Evolutionary conservation across 169 alveolate species (phyloP).

Genomic region (Miamiensis avidus): DNA sequence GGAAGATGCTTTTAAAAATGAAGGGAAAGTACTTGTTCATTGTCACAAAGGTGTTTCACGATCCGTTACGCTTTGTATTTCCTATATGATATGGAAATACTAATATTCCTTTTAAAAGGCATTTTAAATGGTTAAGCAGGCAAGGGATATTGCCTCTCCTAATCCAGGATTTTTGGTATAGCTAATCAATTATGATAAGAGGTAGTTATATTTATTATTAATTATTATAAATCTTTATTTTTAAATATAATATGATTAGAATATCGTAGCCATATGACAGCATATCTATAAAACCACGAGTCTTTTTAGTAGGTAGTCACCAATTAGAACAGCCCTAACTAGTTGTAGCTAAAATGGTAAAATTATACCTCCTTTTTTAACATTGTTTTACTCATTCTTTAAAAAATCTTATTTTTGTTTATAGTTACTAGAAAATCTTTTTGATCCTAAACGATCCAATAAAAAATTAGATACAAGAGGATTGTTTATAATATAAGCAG

Average conservation of each 20-base stretch:
- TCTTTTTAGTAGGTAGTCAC: conserved; percentile 75
- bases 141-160: conserved; percentile 79
- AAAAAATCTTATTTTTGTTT: background rate
- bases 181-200: conserved; percentile 61
- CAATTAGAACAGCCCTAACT: conserved; percentile 67
- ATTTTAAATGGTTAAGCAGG: conserved; percentile 58
- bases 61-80: conserved; percentile 77
- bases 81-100: conserved; percentile 66
- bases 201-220: conserved; percentile 42
- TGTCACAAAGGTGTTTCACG: conserved; percentile 84
- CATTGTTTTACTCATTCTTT: background rate
- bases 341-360: conserved; percentile 60
- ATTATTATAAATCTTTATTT: background rate
- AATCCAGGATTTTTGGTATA: conserved; percentile 77
- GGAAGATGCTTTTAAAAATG: conserved; percentile 60
- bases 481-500: conserved; percentile 47
- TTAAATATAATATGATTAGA: background rate
- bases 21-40: conserved; percentile 81
- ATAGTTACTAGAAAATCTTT: conserved; percentile 51
- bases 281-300: conserved; percentile 71
- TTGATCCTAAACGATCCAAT: conserved; percentile 36
- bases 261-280: conserved; percentile 36
- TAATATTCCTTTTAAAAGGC: conserved; percentile 68
- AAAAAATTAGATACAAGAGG: conserved; percentile 67
- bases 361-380: background rate